Evolutionary conservation across 495 filamentous ascomycete genomes (phyloP), one percentile per base, ranked within the genome.

Genomic region (Hyaloscypha finlandica): DNA sequence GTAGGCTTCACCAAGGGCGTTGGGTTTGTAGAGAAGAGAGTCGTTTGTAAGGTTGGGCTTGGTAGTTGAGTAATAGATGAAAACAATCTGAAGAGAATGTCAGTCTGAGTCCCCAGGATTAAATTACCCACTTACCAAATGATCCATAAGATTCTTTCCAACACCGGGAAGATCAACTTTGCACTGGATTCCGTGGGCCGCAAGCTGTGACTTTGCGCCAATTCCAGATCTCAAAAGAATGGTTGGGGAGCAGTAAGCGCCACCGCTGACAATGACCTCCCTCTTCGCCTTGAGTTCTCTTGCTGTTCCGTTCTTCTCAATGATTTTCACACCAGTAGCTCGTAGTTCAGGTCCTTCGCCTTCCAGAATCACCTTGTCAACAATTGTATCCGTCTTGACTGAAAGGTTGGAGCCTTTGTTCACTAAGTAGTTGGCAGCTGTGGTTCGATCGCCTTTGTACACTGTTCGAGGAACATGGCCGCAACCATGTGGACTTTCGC

Each of bases 211-310:
- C 4, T 65, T 68, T 0, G 86, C 81, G 2, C 89, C 89, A 58
- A 92, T 76, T 12, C 90, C 89, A 4, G 81, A 86, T 8, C 89
- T 81, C 70, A 89, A 85, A 19, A 92, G 83, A 3, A 92, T 72
- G 65, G 87, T 83, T 0, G 88, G 88, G 0, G 86, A 81, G 79
- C 88, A 85, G 75, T 86, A 87, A 6, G 82, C 74, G 25, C 89
- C 89, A 19, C 80, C 88, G n/a, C 87, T 76, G 9, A 92, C 59
- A 68, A 92, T 88, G 48, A 92, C 84, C 71, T 91, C 88, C 22
- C 81, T 80, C 1, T 79, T 81, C 0, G 85, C 87, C 4, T 73
- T 75, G 6, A 80, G 83, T 16, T 76, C 78, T 25, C 83, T 82
- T 0, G 78, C 74, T 0, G 66, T 78, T 59, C 84, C 85, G 39